phyloP scores from a whole-genome alignment of 805 yeast genomes.

The Candida verbasci region DNA sequence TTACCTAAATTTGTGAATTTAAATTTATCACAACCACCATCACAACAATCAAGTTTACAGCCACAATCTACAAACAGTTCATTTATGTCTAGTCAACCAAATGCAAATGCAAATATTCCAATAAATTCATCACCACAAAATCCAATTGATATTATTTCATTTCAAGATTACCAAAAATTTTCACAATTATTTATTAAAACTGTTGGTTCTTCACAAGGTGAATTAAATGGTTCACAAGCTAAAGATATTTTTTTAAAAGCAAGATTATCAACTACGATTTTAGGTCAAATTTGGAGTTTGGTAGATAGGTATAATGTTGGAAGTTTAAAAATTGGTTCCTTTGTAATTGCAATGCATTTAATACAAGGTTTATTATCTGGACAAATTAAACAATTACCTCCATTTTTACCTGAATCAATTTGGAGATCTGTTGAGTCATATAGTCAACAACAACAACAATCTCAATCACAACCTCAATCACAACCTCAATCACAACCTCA shows the following conservation, averaged over 20 bases:
- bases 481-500: slow-evolving; percentile 15
- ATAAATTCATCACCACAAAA: slow-evolving; percentile 23
- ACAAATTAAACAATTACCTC: slow-evolving; percentile 52
- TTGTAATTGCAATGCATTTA: slow-evolving; percentile 91
- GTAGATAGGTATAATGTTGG: slow-evolving; percentile 79
- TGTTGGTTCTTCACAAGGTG: slow-evolving; percentile 47
- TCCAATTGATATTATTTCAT: slow-evolving; percentile 46
- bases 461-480: slow-evolving; percentile 16
- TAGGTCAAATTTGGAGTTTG: slow-evolving; percentile 86
- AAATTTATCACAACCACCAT: slow-evolving; percentile 14
- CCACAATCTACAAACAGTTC: slow-evolving; percentile 36
- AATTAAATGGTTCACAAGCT: slow-evolving; percentile 76
- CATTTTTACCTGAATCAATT: slow-evolving; percentile 35
- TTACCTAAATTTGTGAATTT: slow-evolving; percentile 54
- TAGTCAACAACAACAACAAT: slow-evolving; percentile 3
- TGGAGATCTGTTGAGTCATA: slow-evolving; percentile 31
- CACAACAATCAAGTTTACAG: slow-evolving; percentile 14
- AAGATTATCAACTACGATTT: slow-evolving; percentile 65
- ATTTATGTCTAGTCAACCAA: slow-evolving; percentile 40
- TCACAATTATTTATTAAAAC: slow-evolving; percentile 72
- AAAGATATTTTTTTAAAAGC: slow-evolving; percentile 87
- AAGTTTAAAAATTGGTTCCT: slow-evolving; percentile 65
- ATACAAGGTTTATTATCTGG: slow-evolving; percentile 78
- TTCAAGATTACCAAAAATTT: slow-evolving; percentile 59
- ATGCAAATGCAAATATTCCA: slow-evolving; percentile 25